Evolutionary conservation across 257 asterid genomes (phyloP), one percentile per base, ranked within the genome.

Genomic region (Ehretia macrophylla): DNA sequence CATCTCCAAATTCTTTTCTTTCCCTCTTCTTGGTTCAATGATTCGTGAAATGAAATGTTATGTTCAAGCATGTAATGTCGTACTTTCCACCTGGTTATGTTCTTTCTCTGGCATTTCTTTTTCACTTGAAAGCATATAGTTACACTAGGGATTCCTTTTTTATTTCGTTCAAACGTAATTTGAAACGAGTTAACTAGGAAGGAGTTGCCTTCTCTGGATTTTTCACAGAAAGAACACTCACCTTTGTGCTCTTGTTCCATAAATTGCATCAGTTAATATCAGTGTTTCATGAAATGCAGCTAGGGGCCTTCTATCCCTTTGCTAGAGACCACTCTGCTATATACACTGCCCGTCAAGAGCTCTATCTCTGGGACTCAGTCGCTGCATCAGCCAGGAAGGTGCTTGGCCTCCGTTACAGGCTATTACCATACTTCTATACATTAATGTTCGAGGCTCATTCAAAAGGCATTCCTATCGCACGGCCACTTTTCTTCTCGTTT

Each of bases 221-320:
- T 27, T 27, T 27, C 35, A 27, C 35, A 27, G 35, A 27, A 27
- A 27, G 35, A 27, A 27, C 35, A 27, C 3, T 1, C 3, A 27
- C 35, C 35, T n/a, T n/a, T n/a, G n/a, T 27, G 35, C 35, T 27
- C 35, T 27, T 27, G 35, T 27, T 27, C 6, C 35, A 27, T 6
- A 27, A 27, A 27, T 27, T 3, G 6, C 35, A 27, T 27, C 3
- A 10, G 8, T 42, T 42, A 10, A 42, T 42, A 11, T 42, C 47
- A 42, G 5, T 42, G 1, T 14, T 42, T 42, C 11, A 42, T 42
- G 5, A 10, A 9, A 44, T 72, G 72, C 78, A 81, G 87, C 68
- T 81, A 48, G 84, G 87, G 48, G 84, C 87, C 19, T 81, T 81
- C 56, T 81, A 81, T 72, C 87, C 87, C 45, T 81, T 81, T 45